These are phyloP conservation scores for Aspergillus puulaauensis DNA, from an alignment of 2,329 filamentous ascomycete genomes.

Conservation along the genomic window DNA sequence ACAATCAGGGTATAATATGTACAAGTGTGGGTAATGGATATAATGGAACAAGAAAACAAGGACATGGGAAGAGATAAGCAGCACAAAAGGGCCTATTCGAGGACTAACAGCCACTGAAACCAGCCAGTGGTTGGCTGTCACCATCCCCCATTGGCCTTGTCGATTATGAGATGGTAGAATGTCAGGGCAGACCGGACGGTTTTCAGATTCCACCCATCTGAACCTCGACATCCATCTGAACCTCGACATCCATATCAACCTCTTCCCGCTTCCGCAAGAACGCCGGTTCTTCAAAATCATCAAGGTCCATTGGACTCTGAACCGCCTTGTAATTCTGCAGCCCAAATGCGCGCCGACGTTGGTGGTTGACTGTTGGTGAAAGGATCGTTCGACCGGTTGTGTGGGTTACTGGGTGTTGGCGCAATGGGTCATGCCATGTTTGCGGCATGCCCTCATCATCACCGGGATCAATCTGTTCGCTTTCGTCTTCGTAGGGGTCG, in stretches of 20 bases:
- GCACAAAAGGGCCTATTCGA: background rate
- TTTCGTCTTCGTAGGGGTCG: slow-evolving; percentile 35
- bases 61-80: background rate
- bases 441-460: slow-evolving; percentile 8
- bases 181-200: background rate
- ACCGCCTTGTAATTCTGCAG: slow-evolving; percentile 4
- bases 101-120: background rate
- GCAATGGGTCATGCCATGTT: slow-evolving; percentile 19
- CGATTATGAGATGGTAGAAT: background rate
- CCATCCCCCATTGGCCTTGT: background rate
- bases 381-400: slow-evolving; percentile 31
- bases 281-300: slow-evolving; percentile 47
- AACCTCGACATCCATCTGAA: slow-evolving; percentile 27
- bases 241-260: slow-evolving; percentile 29
- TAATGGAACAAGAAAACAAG: background rate
- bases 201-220: slow-evolving; percentile 36
- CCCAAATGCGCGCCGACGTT: slow-evolving; percentile 25
- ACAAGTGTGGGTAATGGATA: background rate
- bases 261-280: slow-evolving; percentile 46
- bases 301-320: slow-evolving; percentile 29
- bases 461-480: background rate
- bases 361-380: slow-evolving; percentile 31
- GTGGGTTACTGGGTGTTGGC: background rate
- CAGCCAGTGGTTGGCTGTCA: background rate
- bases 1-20: slow-evolving; percentile 4